phyloP scores from a whole-genome alignment of 148 eudicot species.

The Rhododendron vialii region DNA sequence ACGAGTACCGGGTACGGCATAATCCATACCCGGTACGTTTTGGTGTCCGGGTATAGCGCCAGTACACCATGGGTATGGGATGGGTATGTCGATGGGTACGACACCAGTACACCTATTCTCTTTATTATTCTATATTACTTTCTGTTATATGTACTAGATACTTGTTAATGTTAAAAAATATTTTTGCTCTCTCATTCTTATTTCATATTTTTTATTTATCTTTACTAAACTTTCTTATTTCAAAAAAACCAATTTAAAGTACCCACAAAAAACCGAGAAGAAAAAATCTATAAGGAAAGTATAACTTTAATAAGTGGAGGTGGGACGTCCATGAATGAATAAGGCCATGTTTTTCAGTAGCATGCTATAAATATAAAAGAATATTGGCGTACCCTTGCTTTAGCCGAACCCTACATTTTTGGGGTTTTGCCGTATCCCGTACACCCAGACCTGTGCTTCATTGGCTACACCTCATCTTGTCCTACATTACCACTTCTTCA shows the following conservation, averaged over 20 bases:
- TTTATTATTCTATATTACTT: too few species aligned
- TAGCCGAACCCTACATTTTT: too few species aligned
- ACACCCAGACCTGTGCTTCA: background rate
- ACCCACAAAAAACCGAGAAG: background rate
- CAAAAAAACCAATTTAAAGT: background rate
- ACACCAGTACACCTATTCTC: background rate
- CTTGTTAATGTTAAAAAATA: background rate
- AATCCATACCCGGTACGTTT: background rate
- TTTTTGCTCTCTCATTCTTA: background rate
- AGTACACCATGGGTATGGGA: too few species aligned
- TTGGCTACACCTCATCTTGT: background rate
- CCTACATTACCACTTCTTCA: background rate
- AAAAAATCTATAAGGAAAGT: background rate
- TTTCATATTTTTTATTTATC: too few species aligned
- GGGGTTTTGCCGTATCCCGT: background rate
- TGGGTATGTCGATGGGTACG: too few species aligned
- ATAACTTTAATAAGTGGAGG: background rate
- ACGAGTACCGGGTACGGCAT: background rate
- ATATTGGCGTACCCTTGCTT: background rate
- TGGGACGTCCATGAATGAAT: background rate
- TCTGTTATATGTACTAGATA: background rate
- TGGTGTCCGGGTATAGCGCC: background rate
- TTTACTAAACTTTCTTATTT: too few species aligned
- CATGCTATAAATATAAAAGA: background rate
- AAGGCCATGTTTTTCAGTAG: background rate